Conservation (phyloP, 1,139 yeast genomes). For the Debaryomyces psychrophilus region DNA sequence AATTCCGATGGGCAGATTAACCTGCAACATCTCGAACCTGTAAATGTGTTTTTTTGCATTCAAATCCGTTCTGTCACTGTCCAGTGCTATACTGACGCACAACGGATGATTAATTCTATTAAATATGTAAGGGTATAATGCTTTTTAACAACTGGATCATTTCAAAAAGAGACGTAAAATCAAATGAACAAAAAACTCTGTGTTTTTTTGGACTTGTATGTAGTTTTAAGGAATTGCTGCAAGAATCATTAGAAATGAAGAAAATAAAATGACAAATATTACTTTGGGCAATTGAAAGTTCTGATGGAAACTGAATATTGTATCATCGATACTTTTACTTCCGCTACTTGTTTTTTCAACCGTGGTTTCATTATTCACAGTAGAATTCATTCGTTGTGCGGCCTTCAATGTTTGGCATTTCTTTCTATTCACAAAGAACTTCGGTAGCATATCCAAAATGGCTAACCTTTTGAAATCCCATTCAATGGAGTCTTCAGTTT, state of each 20-base stretch:
- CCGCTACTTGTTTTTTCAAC: neutral
- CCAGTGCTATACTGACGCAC: too few relatives aligned
- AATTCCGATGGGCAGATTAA: conserved; percentile 6
- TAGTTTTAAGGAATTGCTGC: conserved; percentile 9
- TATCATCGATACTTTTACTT: neutral
- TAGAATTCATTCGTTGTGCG: neutral
- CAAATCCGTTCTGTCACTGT: neutral
- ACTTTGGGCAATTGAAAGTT: conserved; percentile 1
- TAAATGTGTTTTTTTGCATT: conserved; percentile 5
- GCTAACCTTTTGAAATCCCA: conserved; percentile 25
- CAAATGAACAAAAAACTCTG: too few relatives aligned
- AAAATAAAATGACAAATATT: neutral
- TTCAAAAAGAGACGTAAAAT: too few relatives aligned
- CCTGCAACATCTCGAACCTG: conserved; percentile 4
- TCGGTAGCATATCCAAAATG: conserved; percentile 10
- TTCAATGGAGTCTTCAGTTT: conserved; percentile 26
- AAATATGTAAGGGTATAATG: neutral
- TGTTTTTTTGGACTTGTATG: conserved; percentile 1
- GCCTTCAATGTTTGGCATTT: neutral
- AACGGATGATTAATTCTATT: too few relatives aligned
- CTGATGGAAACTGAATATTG: neutral
- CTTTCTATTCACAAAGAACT: neutral
- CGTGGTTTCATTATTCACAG: neutral
- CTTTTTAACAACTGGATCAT: neutral
- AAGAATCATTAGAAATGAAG: neutral